These are phyloP conservation scores for Solanum chaucha DNA, from an alignment of 257 asterid genomes.

Conservation along the genomic window DNA sequence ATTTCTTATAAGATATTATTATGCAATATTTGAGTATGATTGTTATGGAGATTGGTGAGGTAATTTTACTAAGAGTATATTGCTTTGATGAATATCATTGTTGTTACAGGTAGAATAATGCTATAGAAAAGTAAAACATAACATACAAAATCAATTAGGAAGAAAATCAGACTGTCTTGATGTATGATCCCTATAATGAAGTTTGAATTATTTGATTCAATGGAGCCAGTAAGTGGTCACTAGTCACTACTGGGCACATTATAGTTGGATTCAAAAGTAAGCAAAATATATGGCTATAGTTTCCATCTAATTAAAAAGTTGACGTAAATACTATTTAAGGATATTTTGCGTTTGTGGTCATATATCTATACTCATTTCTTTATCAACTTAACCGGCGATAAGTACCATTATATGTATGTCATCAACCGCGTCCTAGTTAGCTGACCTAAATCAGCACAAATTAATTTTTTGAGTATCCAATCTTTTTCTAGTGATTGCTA, in stretches of 20 bases:
- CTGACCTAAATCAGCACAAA: neutral
- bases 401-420: neutral
- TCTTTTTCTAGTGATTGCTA: neutral
- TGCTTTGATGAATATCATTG: neutral
- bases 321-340: neutral
- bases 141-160: neutral
- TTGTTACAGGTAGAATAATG: neutral
- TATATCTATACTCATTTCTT: neutral
- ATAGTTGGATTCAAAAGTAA: neutral
- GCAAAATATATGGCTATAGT: neutral
- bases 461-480: neutral
- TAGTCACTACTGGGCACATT: neutral
- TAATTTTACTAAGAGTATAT: no score
- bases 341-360: neutral
- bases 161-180: no score
- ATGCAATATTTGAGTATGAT: no score
- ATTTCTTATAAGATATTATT: no score
- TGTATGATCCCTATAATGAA: neutral
- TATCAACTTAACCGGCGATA: neutral
- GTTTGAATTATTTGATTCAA: neutral
- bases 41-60: no score
- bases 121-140: no score
- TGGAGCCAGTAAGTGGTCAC: neutral
- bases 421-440: neutral
- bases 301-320: neutral